Evolutionary conservation across 2,329 filamentous ascomycete species (phyloP), one percentile per base, ranked within the genome.

Genomic region (Phoma sp.): DNA sequence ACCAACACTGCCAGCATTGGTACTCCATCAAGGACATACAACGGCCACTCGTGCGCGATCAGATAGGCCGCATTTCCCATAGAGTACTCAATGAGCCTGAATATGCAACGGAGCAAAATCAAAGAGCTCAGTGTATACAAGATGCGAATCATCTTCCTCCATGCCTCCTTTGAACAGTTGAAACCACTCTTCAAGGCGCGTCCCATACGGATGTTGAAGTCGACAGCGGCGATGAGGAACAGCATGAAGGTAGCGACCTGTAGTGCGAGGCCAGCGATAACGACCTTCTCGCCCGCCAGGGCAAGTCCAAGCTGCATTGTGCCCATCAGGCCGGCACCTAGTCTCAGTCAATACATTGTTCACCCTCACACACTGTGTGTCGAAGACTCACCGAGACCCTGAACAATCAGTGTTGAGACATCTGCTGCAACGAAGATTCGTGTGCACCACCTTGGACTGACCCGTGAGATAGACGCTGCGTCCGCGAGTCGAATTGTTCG

Each of bases 71-170:
- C 66, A 36, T 78, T 75, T 0, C 81, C 81, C 65, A 77, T 70
- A 0, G 73, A 60, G 57, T 82, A 85, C 67, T 84, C 82, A 7
- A 79, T 66, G 22, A 83, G 67, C 29, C 82, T 76, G 55, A 83
- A 82, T 1, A 80, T 62, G 32, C 74, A 80, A 33, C 83, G 76
- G 9, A 82, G 55, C 47, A 85, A 69, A 58, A 85, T 81, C 14
- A 84, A 66, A 1, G 69, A 58, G 59, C 77, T 80, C 41, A 78
- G 73, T 4, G 66, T 55, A 61, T 84, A 84, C 14, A 85, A 69
- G 0, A 74, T 73, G 57, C 62, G 65, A 2, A 72, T 50, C 53
- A 70, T 66, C 52, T 59, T 68, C 41, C 48, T 62, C 69, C 70
- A 72, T 1, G 60, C 46, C 6, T 4, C 36, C 10, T 32, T 32